Conservation (phyloP, 2,329 filamentous ascomycete species). For the Madurella fahalii region DNA sequence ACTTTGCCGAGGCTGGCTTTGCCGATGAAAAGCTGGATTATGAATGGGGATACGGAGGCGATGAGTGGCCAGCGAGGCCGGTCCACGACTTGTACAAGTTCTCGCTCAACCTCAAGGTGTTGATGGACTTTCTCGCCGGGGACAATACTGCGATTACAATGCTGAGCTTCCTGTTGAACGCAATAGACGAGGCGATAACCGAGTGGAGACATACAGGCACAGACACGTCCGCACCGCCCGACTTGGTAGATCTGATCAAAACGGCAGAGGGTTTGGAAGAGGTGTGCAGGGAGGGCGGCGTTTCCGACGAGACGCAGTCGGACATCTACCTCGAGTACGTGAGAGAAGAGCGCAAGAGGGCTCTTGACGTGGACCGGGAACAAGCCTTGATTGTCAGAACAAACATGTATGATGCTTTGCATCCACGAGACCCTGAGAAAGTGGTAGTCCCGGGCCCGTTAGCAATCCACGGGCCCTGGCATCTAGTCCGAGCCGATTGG, state of each 20-base stretch:
- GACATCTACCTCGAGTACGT: not conserved
- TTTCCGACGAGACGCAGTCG: not conserved
- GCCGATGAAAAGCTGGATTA: not conserved
- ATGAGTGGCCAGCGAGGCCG: not conserved
- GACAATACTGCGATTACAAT: not conserved
- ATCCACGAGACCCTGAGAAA: no score
- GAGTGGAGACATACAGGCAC: not conserved
- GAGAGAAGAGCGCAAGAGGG: not conserved
- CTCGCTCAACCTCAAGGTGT: not conserved
- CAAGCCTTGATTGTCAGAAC: not conserved
- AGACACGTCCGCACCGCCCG: not conserved
- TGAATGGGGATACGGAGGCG: not conserved
- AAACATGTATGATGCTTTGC: not conserved
- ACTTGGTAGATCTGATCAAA: not conserved
- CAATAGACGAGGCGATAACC: not conserved
- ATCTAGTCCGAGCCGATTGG: not conserved
- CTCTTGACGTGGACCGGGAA: not conserved
- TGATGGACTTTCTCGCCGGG: not conserved
- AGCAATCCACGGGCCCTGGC: constrained; percentile 4
- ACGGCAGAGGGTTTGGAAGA: not conserved
- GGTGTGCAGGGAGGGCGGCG: not conserved
- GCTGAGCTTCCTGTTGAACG: not conserved
- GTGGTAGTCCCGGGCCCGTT: no score
- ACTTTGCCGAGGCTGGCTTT: constrained; percentile 2
- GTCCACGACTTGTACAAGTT: not conserved